Base-by-base conservation (phyloP, 768 basidiomycete species). In the Tephrocybe sp. region DNA sequence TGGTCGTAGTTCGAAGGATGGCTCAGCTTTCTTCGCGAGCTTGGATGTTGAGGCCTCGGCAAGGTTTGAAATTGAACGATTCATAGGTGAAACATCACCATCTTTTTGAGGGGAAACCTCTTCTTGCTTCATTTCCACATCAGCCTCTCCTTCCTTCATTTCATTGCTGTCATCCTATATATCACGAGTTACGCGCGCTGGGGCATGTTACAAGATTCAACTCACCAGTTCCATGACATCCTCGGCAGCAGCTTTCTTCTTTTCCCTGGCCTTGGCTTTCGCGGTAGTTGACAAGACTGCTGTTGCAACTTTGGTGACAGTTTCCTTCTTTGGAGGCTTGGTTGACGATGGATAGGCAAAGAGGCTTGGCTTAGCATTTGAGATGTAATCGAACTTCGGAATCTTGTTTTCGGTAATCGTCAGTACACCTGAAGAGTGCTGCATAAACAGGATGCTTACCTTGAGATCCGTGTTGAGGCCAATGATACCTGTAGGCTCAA, bases 221-320 rank as follows among this genome's bases (percentile, higher is more conserved):
- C 85, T 70, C 60, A 94, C 92, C 44, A 83, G 78, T 17, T 96
- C 91, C 85, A 94, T 93, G 1, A 76, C 74, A 40, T 89, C 89
- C 44, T 92, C 92, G 3, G 82, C 84, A 36, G 82, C 89, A 39
- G 89, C 91, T 69, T 97, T 93, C 61, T 83, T 89, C 78, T 90
- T 95, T 64, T 94, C 93, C 56, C 97, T 80, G 1, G 94, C 94
- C 66, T 92, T 92, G n/a, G 90, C 92, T 67, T 92, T 96, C 0
- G 94, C 96, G 1, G 97, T 99, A 0, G 97, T 98, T 7, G 93
- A 97, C 35, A 99, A 78, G 10, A 99, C 95, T 32, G 95, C 97
- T 12, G 94, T 87, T 23, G 90, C 93, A 47, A 96, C 87, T 69
- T 96, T 97, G 36, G 89, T 82, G 17, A 90, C 87, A 0, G 89